Evolutionary conservation across 495 filamentous ascomycete genomes (phyloP), one percentile per base, ranked within the genome.

Genomic region (Thermothielavioides terrestris): DNA sequence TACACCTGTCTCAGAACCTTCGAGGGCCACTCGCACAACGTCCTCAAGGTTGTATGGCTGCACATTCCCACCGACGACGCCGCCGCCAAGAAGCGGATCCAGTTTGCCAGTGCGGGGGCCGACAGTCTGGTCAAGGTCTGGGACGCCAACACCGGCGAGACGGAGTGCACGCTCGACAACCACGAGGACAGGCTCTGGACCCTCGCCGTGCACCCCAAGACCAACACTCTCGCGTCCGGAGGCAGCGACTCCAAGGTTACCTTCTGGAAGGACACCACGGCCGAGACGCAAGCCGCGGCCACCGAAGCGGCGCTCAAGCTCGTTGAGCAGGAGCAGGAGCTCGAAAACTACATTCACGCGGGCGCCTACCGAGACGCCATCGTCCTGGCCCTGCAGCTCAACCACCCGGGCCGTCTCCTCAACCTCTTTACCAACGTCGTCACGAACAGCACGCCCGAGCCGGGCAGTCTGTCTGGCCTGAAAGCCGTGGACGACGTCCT

Each of bases 81-180:
- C 21, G 62, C 67, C 4, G 56, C 64, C n/a, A 72, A 75, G 59
- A 75, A 71, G 50, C 70, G 69, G 28, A 74, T 74, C 50, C 77
- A 89, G 23, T 75, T 95, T 27, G 94, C 87, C 9, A 88, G 82
- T 50, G 89, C 94, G 6, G 94, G 87, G 27, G 91, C 89, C 37
- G 92, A 99, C 68, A 89, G 89, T n/a, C 73, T 99, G 6, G 88
- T 99, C 39, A 99, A 97, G 67, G 75, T 97, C 42, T 99, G 92
- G 92, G 86, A 92, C 51, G 82, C 84, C 7, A 77, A 74, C 55
- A 65, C 62, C 1, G 88, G 89, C n/a, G 92, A 97, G 66, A 76
- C 79, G 4, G 85, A 85, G 38, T 80, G 82, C 49, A 97, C 92
- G 4, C 74, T 99, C 11, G 94, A 99, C 67, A 96, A 96, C 68